phyloP scores from a whole-genome alignment of 768 basidiomycete genomes.

The Ramaria rubella region DNA sequence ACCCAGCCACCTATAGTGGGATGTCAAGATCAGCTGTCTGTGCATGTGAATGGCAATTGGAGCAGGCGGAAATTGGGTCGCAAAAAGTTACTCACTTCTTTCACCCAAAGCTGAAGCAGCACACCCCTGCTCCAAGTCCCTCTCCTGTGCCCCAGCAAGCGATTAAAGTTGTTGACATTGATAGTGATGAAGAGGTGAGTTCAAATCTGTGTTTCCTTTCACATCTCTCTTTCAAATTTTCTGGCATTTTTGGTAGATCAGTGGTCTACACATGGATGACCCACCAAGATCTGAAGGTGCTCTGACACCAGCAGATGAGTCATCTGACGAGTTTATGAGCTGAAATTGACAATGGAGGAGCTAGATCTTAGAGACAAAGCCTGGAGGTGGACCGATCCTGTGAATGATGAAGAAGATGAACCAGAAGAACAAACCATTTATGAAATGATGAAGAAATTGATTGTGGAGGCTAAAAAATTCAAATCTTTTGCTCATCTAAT shows the following conservation, averaged over 20 bases:
- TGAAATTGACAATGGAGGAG: too few species aligned
- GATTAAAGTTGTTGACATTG: not conserved
- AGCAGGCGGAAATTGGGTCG: not conserved
- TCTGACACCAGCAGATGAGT: too few species aligned
- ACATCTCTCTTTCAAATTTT: too few species aligned
- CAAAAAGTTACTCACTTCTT: not conserved
- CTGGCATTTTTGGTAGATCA: too few species aligned
- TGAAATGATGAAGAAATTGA: not conserved
- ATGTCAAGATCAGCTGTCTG: not conserved
- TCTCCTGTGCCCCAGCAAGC: not conserved
- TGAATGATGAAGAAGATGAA: not conserved
- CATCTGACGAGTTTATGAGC: too few species aligned
- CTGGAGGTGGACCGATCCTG: not conserved
- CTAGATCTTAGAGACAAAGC: not conserved
- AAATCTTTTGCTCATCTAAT: not conserved
- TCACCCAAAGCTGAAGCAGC: not conserved
- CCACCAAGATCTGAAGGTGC: too few species aligned
- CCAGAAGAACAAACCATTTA: not conserved
- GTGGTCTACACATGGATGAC: too few species aligned
- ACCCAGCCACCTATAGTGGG: not conserved
- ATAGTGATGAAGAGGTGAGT: not conserved
- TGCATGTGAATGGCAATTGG: not conserved
- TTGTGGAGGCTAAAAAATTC: not conserved
- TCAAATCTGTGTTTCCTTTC: not conserved
- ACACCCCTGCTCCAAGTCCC: not conserved